Evolutionary conservation across 2,329 filamentous ascomycete species (phyloP).

Genomic region (Penicillium griseofulvum): DNA sequence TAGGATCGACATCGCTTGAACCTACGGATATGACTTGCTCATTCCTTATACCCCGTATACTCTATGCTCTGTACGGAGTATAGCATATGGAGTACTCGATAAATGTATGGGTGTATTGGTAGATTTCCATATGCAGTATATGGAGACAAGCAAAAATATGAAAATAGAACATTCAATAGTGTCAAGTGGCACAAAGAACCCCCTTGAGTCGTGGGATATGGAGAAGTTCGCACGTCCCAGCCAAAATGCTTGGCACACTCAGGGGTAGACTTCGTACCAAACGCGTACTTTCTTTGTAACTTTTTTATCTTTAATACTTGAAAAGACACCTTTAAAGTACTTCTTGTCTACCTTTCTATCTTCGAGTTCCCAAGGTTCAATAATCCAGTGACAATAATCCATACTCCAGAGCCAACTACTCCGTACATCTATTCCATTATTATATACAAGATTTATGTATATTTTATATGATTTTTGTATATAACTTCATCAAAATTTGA

Average conservation of each 20-base stretch:
- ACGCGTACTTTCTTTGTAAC: conserved; percentile 2
- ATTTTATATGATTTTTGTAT: background rate
- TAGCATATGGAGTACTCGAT: no score
- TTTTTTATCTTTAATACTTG: background rate
- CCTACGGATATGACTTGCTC: background rate
- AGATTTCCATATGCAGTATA: background rate
- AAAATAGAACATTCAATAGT: conserved; percentile 20
- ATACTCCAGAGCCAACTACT: background rate
- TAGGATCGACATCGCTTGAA: conserved; percentile 20
- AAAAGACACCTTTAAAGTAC: background rate
- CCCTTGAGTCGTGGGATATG: conserved; percentile 21
- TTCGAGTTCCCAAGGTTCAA: no score
- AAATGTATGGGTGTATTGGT: no score
- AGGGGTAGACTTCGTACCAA: conserved; percentile 7
- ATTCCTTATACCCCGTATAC: background rate
- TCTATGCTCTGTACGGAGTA: no score
- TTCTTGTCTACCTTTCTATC: background rate
- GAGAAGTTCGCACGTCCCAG: conserved; percentile 6
- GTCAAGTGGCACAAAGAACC: conserved; percentile 3
- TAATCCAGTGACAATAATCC: no score
- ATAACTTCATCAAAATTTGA: background rate
- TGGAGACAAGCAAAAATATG: background rate
- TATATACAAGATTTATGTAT: background rate
- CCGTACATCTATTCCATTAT: background rate
- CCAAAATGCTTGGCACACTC: conserved; percentile 9